Conservation (phyloP, 2,329 filamentous ascomycete species). For the Aspergillus latus region DNA sequence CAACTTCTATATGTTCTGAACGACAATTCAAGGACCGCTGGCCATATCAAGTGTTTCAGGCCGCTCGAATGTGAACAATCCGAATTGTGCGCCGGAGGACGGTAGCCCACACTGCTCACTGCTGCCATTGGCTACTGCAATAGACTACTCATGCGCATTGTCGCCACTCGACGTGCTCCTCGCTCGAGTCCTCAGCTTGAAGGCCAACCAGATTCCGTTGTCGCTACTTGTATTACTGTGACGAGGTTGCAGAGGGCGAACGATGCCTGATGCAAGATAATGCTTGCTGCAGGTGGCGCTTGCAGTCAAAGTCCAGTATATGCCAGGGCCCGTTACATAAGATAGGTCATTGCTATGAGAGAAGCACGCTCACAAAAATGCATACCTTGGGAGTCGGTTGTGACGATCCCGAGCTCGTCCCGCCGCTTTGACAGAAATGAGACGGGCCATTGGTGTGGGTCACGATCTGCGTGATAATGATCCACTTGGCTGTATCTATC, state of each 20-base stretch:
- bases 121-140: too few relatives aligned
- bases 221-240: not conserved
- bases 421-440: not conserved
- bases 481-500: not conserved
- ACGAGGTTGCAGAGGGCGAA: not conserved
- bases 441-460: not conserved
- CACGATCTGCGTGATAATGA: slow-evolving; percentile 3
- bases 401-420: not conserved
- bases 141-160: too few relatives aligned
- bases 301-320: not conserved
- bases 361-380: not conserved
- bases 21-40: too few relatives aligned
- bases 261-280: not conserved
- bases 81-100: too few relatives aligned
- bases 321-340: not conserved
- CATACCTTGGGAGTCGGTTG: not conserved
- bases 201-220: too few relatives aligned
- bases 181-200: too few relatives aligned
- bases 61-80: too few relatives aligned
- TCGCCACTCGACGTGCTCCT: too few relatives aligned
- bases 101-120: too few relatives aligned
- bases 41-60: too few relatives aligned
- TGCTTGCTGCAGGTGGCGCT: not conserved
- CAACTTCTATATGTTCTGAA: too few relatives aligned
- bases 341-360: not conserved